Evolutionary conservation across 371 early-diverging fungal genomes (phyloP).

Genomic region (Mortierella sp.): DNA sequence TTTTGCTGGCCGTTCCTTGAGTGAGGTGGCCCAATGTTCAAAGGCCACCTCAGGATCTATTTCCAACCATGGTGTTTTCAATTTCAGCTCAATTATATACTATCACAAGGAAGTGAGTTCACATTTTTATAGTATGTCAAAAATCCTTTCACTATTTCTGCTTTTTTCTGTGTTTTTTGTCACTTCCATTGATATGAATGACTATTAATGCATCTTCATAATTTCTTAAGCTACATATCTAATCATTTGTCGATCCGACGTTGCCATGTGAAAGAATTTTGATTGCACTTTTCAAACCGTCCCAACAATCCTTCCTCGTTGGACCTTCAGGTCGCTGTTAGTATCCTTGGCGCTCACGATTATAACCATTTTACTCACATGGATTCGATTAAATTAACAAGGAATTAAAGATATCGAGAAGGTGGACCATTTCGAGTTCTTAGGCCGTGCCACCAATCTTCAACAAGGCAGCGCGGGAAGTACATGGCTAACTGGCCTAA

Average conservation of each 20-base stretch:
- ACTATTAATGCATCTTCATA: no score
- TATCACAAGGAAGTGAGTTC: no score
- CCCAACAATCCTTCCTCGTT: background rate
- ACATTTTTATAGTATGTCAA: no score
- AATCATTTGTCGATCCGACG: background rate
- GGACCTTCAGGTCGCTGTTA: background rate
- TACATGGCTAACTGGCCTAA: background rate
- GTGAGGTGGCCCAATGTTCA: no score
- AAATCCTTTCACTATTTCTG: no score
- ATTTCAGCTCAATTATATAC: no score
- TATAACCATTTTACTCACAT: background rate
- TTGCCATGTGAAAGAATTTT: no score
- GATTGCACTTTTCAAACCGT: background rate
- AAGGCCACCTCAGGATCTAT: no score
- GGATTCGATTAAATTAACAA: background rate
- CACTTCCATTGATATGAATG: background rate
- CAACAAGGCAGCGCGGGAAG: background rate
- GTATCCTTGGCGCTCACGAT: background rate
- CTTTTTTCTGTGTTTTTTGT: no score
- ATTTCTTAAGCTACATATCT: background rate
- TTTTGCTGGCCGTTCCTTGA: no score
- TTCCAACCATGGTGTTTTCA: no score
- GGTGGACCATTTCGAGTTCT: background rate
- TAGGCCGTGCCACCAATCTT: background rate
- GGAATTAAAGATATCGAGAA: constrained; percentile 2